Conservation (phyloP, 208 protist genomes). For the Leishmania tarentolae region DNA sequence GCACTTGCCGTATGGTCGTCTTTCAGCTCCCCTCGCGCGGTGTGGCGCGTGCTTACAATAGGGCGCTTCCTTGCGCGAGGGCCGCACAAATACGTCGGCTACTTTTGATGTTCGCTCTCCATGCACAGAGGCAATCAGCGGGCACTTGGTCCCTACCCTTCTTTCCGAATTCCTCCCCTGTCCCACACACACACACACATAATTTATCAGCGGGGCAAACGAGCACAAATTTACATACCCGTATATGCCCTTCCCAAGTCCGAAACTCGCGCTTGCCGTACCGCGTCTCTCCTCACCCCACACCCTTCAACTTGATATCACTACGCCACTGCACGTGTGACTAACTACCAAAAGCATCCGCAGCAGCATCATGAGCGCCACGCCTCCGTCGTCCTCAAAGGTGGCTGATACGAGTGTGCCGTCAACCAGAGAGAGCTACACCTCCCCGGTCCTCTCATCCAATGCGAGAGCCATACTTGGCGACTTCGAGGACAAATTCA, state of each 20-base stretch:
- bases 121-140: not conserved
- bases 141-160: not conserved
- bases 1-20: not conserved
- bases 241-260: not conserved
- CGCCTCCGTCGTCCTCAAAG: not conserved
- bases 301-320: not conserved
- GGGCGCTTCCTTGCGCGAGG: not conserved
- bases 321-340: not conserved
- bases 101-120: not conserved
- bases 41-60: not conserved
- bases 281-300: not conserved
- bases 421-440: not conserved
- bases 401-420: not conserved
- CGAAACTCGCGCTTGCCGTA: not conserved
- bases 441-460: conserved; percentile 10
- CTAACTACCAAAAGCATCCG: not conserved
- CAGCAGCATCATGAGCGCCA: not conserved
- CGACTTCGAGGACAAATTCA: conserved; percentile 51
- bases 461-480: conserved; percentile 17
- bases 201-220: not conserved
- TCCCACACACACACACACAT: not conserved
- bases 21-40: not conserved
- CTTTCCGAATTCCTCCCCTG: not conserved
- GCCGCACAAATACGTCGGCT: not conserved
- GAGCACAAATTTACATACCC: not conserved